A percentile compares a stretch with the other conserved stretches of the same genome.
These are phyloP conservation scores for Blastobotrys peoriensis DNA, from an alignment of 805 yeast genomes.

Conservation along the genomic window DNA sequence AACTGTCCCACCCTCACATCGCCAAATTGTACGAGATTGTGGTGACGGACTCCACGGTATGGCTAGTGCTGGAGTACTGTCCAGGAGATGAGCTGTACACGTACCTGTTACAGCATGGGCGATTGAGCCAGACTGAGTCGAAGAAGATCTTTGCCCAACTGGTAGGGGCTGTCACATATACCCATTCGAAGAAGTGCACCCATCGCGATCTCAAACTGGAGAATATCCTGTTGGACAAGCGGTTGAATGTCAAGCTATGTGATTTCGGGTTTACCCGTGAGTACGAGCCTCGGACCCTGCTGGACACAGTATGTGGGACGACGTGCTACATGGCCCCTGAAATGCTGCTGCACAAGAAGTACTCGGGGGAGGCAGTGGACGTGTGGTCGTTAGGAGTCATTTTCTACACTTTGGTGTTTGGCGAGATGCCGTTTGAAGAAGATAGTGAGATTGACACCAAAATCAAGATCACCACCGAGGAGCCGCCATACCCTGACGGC, in stretches of 20 bases:
- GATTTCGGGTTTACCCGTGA: constrained; percentile 96
- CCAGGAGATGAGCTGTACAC: constrained; percentile 42
- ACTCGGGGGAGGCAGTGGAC: constrained; percentile 74
- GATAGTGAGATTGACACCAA: constrained; percentile 61
- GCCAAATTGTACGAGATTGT: constrained; percentile 82
- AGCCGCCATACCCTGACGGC: constrained; percentile 49
- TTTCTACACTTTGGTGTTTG: constrained; percentile 74
- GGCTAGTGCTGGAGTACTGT: constrained; percentile 89
- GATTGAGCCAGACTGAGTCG: constrained; percentile 20
- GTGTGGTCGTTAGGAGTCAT: constrained; percentile 92
- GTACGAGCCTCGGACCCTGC: constrained; percentile 45
- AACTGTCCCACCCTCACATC: constrained; percentile 76
- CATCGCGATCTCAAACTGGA: constrained; percentile 80
- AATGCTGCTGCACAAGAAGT: constrained; percentile 57
- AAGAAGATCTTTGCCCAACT: constrained; percentile 32
- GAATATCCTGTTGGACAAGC: constrained; percentile 70
- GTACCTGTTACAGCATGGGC: constrained; percentile 27
- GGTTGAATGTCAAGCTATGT: constrained; percentile 73
- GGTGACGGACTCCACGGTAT: constrained; percentile 69
- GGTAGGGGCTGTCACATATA: constrained; percentile 59
- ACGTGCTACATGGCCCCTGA: constrained; percentile 98
- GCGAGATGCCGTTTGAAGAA: constrained; percentile 89
- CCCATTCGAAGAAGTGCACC: constrained; percentile 70
- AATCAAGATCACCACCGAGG: constrained; percentile 53
- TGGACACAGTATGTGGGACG: constrained; percentile 90